These are phyloP conservation scores for Kodamaea nitidulidarum DNA, from an alignment of 805 yeast genomes.

Conservation along the genomic window DNA sequence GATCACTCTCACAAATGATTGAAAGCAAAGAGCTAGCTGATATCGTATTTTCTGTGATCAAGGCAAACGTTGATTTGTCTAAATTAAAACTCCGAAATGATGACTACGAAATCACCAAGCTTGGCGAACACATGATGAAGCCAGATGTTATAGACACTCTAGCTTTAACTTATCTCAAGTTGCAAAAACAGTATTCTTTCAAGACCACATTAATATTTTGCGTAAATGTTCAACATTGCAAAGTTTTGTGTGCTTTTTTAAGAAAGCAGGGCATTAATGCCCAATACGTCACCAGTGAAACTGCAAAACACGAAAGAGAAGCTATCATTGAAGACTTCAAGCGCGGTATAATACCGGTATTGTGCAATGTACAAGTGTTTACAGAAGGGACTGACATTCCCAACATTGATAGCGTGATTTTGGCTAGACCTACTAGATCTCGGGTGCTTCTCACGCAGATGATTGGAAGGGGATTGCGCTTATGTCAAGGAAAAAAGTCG, in stretches of 20 bases:
- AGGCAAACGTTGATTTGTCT: constrained; percentile 42
- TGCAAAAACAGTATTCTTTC: constrained; percentile 33
- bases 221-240: constrained; percentile 67
- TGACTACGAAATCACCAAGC: constrained; percentile 52
- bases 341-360: constrained; percentile 59
- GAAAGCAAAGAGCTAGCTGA: constrained; percentile 65
- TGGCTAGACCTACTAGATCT: constrained; percentile 81
- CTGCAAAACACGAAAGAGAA: constrained; percentile 50
- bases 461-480: constrained; percentile 85
- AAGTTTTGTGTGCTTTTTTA: constrained; percentile 48
- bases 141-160: constrained; percentile 53
- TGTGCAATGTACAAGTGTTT: constrained; percentile 84
- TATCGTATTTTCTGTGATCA: constrained; percentile 58
- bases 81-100: constrained; percentile 29
- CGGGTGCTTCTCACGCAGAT: constrained; percentile 70
- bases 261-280: constrained; percentile 61
- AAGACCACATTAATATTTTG: constrained; percentile 75
- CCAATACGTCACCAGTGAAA: constrained; percentile 65
- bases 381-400: constrained; percentile 97
- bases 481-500: constrained; percentile 53
- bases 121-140: constrained; percentile 55
- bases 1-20: constrained; percentile 63
- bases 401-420: constrained; percentile 70
- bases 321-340: constrained; percentile 54
- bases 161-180: constrained; percentile 45